Evolutionary conservation across 164 flowering plant genomes (phyloP).

Genomic region (Umbilicus rupestris): DNA sequence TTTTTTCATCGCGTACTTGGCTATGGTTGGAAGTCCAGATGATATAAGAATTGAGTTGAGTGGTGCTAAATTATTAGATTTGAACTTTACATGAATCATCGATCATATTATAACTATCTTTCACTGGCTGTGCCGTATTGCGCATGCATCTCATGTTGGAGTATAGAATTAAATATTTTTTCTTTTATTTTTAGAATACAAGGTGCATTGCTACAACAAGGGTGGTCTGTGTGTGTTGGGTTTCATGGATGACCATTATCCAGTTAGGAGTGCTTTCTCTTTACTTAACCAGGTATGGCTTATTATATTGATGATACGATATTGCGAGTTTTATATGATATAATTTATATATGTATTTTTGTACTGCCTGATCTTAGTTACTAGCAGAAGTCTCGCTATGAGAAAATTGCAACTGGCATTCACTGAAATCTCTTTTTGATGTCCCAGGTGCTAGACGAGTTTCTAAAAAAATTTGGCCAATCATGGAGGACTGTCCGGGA

Average conservation of each 20-base stretch:
- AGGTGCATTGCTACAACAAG: constrained; percentile 85
- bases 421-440: too few relatives aligned
- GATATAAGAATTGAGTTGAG: background rate
- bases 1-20: background rate
- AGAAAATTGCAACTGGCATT: too few relatives aligned
- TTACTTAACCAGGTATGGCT: constrained; percentile 66
- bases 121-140: background rate
- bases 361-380: background rate
- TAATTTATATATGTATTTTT: background rate
- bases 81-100: background rate
- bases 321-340: background rate
- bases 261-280: constrained; percentile 92
- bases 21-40: background rate
- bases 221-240: constrained; percentile 91
- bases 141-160: background rate
- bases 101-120: background rate
- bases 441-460: constrained; percentile 75
- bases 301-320: background rate
- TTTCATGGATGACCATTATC: constrained; percentile 97
- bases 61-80: background rate
- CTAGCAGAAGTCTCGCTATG: background rate
- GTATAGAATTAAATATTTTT: background rate
- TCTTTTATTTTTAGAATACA: constrained; percentile 48
- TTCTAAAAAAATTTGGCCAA: constrained; percentile 80
- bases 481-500: constrained; percentile 62